Evolutionary conservation across 352 stramenopile genomes (phyloP), one percentile per base, ranked within the genome.

Genomic region (Saprolegnia diclina): DNA sequence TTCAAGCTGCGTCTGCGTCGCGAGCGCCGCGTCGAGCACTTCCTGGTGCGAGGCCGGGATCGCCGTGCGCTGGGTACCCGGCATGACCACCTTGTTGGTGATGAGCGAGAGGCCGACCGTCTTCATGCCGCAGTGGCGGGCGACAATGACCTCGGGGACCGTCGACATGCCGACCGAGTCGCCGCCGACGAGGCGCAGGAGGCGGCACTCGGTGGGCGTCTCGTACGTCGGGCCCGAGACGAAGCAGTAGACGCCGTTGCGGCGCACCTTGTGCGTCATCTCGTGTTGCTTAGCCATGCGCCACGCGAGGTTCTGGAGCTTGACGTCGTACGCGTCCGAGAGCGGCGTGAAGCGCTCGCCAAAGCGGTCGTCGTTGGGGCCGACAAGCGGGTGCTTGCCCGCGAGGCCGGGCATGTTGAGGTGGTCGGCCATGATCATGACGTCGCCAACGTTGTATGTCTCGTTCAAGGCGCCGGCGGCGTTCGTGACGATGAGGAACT

Each of bases 151-250:
- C 74, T 99, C 97, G 0, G 96, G 96, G 19, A 97, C 89, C 0
- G 96, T 99, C 67, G 81, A 96, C 96, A 99, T 99, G 18, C 96
- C 96, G 1, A 99, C 96, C 21, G 89, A 84, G 75, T 98, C 92
- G 22, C 87, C 91, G 38, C 95, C 94, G 7, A 98, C 81, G 22
- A 90, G 76, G 53, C 92, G 76, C n/a, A 99, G 76, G 67, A 98
- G 95, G 42, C 81, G 79, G 71, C 89, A 98, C 73, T 99, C 97
- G 10, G 90, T 92, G 37, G 90, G 90, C 26, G 92, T 98, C 80
- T 99, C 97, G 76, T 98, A 99, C 68, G 96, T 97, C 10, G 96
- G 97, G 22, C 91, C 97, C 4, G 88, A 98, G 11, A 99, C 94
- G 77, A 98, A 99, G 76, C 92, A 98, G 81, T 98, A 99, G 0